phyloP scores from a whole-genome alignment of 2,329 filamentous ascomycete genomes.

The Trichophyton equinum region DNA sequence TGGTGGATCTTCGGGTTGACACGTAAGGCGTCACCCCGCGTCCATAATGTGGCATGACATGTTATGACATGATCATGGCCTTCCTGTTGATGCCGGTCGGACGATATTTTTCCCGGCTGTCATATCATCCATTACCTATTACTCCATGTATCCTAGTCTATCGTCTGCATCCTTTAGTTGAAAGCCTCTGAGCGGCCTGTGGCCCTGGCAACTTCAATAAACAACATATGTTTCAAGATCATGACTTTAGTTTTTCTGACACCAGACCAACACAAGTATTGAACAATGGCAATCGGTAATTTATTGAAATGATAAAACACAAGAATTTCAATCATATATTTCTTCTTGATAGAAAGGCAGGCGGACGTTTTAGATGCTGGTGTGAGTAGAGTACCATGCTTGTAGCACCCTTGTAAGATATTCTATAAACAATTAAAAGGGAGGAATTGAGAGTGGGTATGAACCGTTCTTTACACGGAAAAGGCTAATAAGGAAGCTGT shows the following conservation, averaged over 20 bases:
- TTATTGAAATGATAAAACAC: not conserved
- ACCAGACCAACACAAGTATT: not conserved
- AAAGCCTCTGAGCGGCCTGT: not conserved
- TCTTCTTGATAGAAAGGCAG: not conserved
- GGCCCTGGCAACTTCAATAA: not conserved
- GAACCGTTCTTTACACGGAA: slow-evolving; percentile 92
- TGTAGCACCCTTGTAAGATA: not conserved
- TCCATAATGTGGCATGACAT: not conserved
- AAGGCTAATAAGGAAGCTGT: slow-evolving; percentile 86
- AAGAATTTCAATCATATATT: not conserved
- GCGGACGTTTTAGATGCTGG: not conserved
- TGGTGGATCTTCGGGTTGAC: not conserved
- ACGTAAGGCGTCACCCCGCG: not conserved
- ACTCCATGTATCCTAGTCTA: not conserved
- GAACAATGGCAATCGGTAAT: not conserved
- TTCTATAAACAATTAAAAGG: slow-evolving; percentile 47
- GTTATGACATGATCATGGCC: not conserved
- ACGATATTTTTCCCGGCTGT: not conserved
- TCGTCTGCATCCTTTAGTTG: not conserved
- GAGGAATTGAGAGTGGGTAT: slow-evolving; percentile 88
- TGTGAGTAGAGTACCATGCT: not conserved
- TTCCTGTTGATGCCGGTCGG: not conserved
- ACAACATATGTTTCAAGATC: not conserved
- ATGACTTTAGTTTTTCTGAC: not conserved
- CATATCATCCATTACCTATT: not conserved